These are phyloP conservation scores for Claviceps cyperi DNA, from an alignment of 2,329 filamentous ascomycete species.

Conservation along the genomic window DNA sequence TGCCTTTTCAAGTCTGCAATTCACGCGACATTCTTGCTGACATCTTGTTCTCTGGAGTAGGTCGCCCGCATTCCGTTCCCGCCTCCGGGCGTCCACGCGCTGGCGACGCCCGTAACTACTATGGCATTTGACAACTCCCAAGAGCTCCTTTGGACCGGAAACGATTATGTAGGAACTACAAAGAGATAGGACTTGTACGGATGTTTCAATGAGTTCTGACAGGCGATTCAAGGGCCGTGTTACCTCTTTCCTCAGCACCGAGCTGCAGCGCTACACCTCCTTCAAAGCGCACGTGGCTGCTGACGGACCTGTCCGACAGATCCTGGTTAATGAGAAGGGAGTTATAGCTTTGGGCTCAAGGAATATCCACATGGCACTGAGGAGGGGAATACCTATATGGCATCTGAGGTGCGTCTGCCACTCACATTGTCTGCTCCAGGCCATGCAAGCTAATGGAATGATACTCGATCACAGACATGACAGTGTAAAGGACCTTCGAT, in stretches of 20 bases:
- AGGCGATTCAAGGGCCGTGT: conserved; percentile 56
- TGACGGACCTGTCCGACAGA: conserved; percentile 72
- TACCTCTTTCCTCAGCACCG: conserved; percentile 72
- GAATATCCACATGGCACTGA: conserved; percentile 77
- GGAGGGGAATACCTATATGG: conserved; percentile 76
- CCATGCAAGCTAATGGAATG: background rate
- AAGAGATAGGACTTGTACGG: background rate
- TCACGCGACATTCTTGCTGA: background rate
- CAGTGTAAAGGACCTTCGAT: conserved; percentile 74
- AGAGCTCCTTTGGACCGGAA: conserved; percentile 86
- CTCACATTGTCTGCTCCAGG: background rate
- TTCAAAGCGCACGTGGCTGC: conserved; percentile 61
- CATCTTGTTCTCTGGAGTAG: conserved; percentile 25
- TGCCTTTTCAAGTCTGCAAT: background rate
- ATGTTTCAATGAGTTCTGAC: conserved; percentile 11
- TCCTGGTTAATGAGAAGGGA: conserved; percentile 83
- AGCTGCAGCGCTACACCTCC: conserved; percentile 80
- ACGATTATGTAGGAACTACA: conserved; percentile 55
- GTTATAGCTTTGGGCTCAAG: conserved; percentile 71
- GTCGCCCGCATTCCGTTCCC: conserved; percentile 72
- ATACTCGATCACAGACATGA: conserved; percentile 34
- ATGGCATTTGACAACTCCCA: conserved; percentile 81
- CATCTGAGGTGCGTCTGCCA: conserved; percentile 50
- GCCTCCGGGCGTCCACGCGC: conserved; percentile 54
- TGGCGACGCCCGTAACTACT: conserved; percentile 59